Percentiles rank a stretch among this genome's conserved stretches.
These are phyloP conservation scores for Syzygium aqueum DNA, from an alignment of 345 rosid species.

Conservation along the genomic window DNA sequence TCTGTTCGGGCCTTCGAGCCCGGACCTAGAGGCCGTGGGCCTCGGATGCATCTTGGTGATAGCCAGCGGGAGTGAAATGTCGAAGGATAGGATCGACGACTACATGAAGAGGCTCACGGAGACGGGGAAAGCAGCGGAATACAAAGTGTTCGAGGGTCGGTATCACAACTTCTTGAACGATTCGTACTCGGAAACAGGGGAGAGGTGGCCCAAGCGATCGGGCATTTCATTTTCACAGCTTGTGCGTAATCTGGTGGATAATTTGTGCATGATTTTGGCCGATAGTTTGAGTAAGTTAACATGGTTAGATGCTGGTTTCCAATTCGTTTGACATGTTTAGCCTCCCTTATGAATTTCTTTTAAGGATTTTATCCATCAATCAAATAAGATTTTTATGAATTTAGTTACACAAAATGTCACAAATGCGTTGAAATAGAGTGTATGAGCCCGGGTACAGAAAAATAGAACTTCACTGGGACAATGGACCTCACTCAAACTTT, in stretches of 20 bases:
- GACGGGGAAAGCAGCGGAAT: constrained; percentile 1
- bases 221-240: not conserved
- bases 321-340: not conserved
- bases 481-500: too few species aligned
- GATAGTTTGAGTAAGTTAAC: not conserved
- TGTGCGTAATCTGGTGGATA: not conserved
- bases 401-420: not conserved
- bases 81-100: constrained; percentile 1
- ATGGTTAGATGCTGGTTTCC: not conserved
- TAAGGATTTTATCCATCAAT: not conserved
- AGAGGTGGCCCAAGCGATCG: not conserved
- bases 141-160: not conserved
- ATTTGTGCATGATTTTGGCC: not conserved
- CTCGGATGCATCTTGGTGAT: not conserved
- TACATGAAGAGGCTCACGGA: not conserved
- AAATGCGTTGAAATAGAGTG: not conserved
- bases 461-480: too few species aligned
- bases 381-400: not conserved
- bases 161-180: constrained; percentile 4
- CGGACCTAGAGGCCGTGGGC: not conserved
- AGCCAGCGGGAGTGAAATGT: not conserved
- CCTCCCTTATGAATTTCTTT: not conserved
- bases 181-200: not conserved
- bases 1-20: constrained; percentile 2
- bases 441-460: too few species aligned